Evolutionary conservation across 208 protist genomes (phyloP), one percentile per base, ranked within the genome.

Genomic region (Leishmania turanica): DNA sequence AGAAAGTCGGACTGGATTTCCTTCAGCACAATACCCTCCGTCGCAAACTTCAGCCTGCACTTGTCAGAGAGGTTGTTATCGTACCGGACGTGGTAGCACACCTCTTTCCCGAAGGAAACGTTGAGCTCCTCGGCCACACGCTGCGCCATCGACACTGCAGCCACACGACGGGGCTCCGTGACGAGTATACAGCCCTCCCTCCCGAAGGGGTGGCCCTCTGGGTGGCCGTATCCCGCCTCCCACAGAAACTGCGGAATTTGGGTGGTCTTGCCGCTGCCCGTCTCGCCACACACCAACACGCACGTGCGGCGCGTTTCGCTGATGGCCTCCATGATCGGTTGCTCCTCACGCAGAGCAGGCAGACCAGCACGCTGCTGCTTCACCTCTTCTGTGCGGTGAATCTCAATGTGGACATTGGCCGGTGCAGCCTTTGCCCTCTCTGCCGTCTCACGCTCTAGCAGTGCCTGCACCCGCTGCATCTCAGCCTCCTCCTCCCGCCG

Each of bases 111-210:
- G 84, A 99, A 95, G 6, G 75, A 70, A 13, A 93, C 92, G 79
- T 96, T 95, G 49, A 99, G 93, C 86, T 99, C 98, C 62, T 99
- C 98, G 3, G 98, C 92, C n/a, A 99, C 99, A 80, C 99, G 96
- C 56, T 87, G 90, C 47, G 99, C 99, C 84, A 99, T 99, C 45
- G 97, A 99, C 69, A 99, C 99, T 21, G 99, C 99, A 19, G 99
- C 99, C 42, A 99, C 99, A 78, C 99, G 95, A n/a, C 99, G 91
- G 47, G 99, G 99, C 90, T 99, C 99, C 1, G 99, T 99, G 68
- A 99, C 97, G 17, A 95, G 92, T 34, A 99, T 95, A 69, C 78
- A 83, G 37, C 94, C 94, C 75, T 98, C 92, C 54, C 93, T 87
- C 66, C 89, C 93, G 77, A 96, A 95, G 27, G 80, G 60, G n/a